Evolutionary conservation across 1,284 basidiomycete genomes (phyloP).

Genomic region (Ceratobasidium sp.): DNA sequence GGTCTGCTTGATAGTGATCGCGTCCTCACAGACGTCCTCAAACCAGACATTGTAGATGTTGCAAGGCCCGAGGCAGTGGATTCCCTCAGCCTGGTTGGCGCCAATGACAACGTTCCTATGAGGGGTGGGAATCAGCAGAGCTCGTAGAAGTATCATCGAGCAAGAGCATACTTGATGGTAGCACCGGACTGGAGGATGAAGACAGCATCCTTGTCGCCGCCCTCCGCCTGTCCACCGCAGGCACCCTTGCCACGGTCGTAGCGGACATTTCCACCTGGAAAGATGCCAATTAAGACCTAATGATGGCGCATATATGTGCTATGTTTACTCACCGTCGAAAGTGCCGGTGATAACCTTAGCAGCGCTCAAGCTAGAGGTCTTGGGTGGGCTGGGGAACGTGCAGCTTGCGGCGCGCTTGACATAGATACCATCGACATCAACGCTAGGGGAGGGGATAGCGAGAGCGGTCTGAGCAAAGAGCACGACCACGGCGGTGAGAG

Average conservation of each 20-base stretch:
- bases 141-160: conserved; percentile 55
- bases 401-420: conserved; percentile 48
- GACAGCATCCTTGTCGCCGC: conserved; percentile 39
- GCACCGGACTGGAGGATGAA: conserved; percentile 53
- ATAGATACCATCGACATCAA: conserved; percentile 36
- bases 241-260: conserved; percentile 39
- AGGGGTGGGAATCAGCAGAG: conserved; percentile 53
- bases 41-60: conserved; percentile 53
- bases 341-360: conserved; percentile 54
- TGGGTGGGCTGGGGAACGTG: conserved; percentile 56
- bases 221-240: conserved; percentile 29
- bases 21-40: conserved; percentile 44
- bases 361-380: conserved; percentile 54
- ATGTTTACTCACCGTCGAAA: conserved; percentile 27
- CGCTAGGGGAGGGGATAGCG: conserved; percentile 33
- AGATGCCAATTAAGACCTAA: neutral
- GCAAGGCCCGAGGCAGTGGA: conserved; percentile 59
- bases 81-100: conserved; percentile 57
- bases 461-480: conserved; percentile 34
- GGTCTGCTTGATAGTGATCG: conserved; percentile 49
- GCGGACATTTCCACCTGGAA: conserved; percentile 15
- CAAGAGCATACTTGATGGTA: conserved; percentile 51
- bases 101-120: conserved; percentile 57
- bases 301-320: neutral
- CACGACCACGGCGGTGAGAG: conserved; percentile 33